Percentiles rank a stretch among this genome's conserved stretches.
Conservation (phyloP, 208 protist genomes). For the Crithidia mellificae region DNA sequence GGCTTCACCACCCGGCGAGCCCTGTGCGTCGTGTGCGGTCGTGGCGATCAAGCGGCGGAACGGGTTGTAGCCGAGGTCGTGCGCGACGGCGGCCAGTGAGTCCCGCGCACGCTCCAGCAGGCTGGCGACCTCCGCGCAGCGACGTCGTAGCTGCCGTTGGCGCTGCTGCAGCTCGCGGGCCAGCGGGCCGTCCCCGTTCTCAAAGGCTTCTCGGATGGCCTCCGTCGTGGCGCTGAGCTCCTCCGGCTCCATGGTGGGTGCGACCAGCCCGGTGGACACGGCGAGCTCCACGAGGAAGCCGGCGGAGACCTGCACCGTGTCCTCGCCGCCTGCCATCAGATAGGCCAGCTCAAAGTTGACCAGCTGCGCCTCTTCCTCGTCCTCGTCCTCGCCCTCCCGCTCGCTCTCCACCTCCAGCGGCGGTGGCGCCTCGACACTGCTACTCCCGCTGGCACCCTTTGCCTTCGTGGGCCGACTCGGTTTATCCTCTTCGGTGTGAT, state of each 20-base stretch:
- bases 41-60: conserved; percentile 1
- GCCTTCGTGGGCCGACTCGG: background rate
- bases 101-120: conserved; percentile 27
- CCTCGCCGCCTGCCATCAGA: conserved; percentile 17
- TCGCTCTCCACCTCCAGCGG: background rate
- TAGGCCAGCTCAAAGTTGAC: conserved; percentile 9
- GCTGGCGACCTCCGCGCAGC: conserved; percentile 16
- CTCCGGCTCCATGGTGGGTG: conserved; percentile 20
- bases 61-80: conserved; percentile 23
- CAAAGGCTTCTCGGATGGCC: conserved; percentile 2
- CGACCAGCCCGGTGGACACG: conserved; percentile 26
- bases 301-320: conserved; percentile 22
- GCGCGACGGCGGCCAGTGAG: conserved; percentile 24
- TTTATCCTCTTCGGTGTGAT: background rate
- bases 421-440: background rate
- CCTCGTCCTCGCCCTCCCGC: background rate
- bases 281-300: conserved; percentile 35
- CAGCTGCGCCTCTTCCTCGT: background rate
- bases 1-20: too few species aligned
- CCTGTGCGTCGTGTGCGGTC: too few species aligned
- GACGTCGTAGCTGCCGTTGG: conserved; percentile 17
- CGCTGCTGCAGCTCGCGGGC: conserved; percentile 1
- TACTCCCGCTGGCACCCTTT: background rate
- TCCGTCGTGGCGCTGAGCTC: conserved; percentile 13
- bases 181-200: background rate